A percentile compares a stretch with the other conserved stretches of the same genome.
Conservation (phyloP, 192 early-diverging fungal species). For the Gryganskiella cystojenkinii region DNA sequence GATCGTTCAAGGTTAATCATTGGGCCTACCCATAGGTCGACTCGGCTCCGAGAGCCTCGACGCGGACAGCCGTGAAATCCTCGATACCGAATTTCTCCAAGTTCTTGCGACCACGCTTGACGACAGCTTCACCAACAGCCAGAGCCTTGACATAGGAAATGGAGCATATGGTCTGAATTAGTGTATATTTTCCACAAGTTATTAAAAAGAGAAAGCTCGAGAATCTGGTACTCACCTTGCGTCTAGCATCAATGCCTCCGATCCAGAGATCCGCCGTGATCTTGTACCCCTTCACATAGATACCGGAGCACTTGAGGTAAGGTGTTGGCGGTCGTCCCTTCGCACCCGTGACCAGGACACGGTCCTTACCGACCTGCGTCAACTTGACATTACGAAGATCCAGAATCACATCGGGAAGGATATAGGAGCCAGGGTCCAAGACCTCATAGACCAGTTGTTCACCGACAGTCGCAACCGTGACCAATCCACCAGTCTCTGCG, state of each 20-base stretch:
- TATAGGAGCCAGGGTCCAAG: constrained; percentile 71
- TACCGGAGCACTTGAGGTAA: constrained; percentile 69
- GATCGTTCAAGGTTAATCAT: too few species aligned
- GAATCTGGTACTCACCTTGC: constrained; percentile 51
- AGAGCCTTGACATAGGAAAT: constrained; percentile 45
- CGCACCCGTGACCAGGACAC: constrained; percentile 69
- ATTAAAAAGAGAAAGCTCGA: not conserved
- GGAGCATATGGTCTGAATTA: not conserved
- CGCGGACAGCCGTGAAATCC: constrained; percentile 62
- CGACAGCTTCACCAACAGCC: constrained; percentile 67
- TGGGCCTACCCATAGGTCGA: constrained; percentile 69
- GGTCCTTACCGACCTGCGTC: constrained; percentile 62
- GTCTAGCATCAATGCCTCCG: constrained; percentile 68
- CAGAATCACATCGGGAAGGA: constrained; percentile 72
- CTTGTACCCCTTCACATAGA: constrained; percentile 70
- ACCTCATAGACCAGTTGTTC: constrained; percentile 77
- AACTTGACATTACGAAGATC: constrained; percentile 69
- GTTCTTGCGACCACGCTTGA: constrained; percentile 56
- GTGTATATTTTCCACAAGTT: not conserved
- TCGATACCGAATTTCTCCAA: constrained; percentile 57
- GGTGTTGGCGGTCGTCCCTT: constrained; percentile 68
- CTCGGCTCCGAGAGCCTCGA: constrained; percentile 70
- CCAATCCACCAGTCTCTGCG: constrained; percentile 69
- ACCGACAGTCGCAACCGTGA: constrained; percentile 64
- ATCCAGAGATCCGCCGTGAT: constrained; percentile 68